Base-by-base conservation (phyloP, 441 rosid species). In the Kokia cookei region DNA sequence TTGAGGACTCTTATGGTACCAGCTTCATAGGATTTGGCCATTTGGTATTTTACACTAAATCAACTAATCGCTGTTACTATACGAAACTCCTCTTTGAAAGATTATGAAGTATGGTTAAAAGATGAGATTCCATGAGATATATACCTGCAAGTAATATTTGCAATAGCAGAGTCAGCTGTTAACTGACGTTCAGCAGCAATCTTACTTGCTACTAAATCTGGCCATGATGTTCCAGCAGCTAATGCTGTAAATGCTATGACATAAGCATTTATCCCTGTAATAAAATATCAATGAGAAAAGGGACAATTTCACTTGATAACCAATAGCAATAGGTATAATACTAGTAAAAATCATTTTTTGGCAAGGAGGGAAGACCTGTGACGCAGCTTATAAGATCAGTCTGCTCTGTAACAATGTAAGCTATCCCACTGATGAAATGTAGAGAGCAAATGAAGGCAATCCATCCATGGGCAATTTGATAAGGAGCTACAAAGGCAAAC, bases 81-180 rank as follows among this genome's bases (percentile, higher is more conserved):
- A 24, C 10, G 59, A 66, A 48, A 48, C 68, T 32, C 63, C 14
- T 54, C 71, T 35, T 32, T 48, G 27, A 64, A 73, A 37, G 2
- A 58, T 37, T 37, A 15, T 54, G 0, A 62, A 19, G 29, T 42
- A 45, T 4, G 32, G 9, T 37, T 66, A 58, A 51, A 55, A 74
- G 26, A 27, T 35, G 69, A 69, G 71, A 50, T 40, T 42, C 10
- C 29, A 64, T 48, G 54, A 71, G 9, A 54, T 70, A 70, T 70
- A 70, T 78, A 93, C 97, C 97, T 94, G 97, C 99, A 93, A 80
- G 86, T 95, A 82, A 93, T 95, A 86, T 95, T 95, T 55, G 99
- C 97, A 65, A 95, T 93, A 70, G 98, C 98, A 60, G 97, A 95
- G 77, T 93, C 98, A 29, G 98, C 97, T 1, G 97, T 93, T 22